These are phyloP conservation scores for Aureobasidium sp. DNA, from an alignment of 2,329 filamentous ascomycete species.

Conservation along the genomic window DNA sequence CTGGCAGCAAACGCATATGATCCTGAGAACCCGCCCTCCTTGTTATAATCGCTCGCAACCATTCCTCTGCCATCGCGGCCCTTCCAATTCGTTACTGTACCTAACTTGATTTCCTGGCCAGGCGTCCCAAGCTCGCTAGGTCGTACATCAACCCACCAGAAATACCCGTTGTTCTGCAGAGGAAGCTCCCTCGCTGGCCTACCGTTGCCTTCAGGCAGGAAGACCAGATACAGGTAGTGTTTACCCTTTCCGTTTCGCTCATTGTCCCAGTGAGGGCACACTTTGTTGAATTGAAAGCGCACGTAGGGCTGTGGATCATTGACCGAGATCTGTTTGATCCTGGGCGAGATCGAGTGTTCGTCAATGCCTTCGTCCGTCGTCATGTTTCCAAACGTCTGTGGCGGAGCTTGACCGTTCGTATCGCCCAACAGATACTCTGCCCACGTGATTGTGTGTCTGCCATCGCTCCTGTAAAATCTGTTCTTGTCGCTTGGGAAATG, in stretches of 20 bases:
- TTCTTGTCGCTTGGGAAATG: slow-evolving; percentile 66
- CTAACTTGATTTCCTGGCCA: slow-evolving; percentile 58
- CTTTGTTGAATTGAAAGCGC: slow-evolving; percentile 70
- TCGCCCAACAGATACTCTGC: slow-evolving; percentile 70
- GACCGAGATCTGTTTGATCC: slow-evolving; percentile 19
- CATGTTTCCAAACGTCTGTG: slow-evolving; percentile 39
- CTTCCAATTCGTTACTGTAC: slow-evolving; percentile 48
- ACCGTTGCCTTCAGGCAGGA: slow-evolving; percentile 57
- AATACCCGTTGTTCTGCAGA: slow-evolving; percentile 64
- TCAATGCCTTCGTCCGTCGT: slow-evolving; percentile 44
- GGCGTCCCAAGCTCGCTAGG: slow-evolving; percentile 55
- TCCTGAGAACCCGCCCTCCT: background rate
- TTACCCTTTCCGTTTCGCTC: slow-evolving; percentile 56
- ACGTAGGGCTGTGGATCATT: slow-evolving; percentile 21
- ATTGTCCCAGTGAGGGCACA: slow-evolving; percentile 78
- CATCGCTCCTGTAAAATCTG: slow-evolving; percentile 68
- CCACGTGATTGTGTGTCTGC: slow-evolving; percentile 56
- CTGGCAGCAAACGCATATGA: slow-evolving; percentile 41
- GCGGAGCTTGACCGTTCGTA: slow-evolving; percentile 34
- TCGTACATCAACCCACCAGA: slow-evolving; percentile 71
- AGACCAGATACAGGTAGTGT: slow-evolving; percentile 61
- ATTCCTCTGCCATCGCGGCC: slow-evolving; percentile 45
- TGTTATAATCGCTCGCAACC: slow-evolving; percentile 23
- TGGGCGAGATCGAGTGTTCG: slow-evolving; percentile 53
- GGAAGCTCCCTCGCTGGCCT: slow-evolving; percentile 58